Percentiles rank a stretch among this genome's conserved stretches.
Conservation (phyloP, 2,329 filamentous ascomycete genomes). For the Calonectria multiphialidica region DNA sequence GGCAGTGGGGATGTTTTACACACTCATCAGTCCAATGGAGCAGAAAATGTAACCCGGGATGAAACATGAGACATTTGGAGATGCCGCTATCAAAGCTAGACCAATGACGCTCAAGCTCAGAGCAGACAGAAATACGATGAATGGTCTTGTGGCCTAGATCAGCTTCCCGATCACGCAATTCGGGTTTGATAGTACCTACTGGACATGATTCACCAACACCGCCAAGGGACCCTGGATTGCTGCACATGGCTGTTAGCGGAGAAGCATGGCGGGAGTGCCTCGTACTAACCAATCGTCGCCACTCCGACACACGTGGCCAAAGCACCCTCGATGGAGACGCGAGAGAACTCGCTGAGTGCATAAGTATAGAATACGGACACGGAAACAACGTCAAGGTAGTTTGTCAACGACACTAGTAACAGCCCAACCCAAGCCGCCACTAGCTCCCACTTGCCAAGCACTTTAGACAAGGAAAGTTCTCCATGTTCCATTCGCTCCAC, state of each 20-base stretch:
- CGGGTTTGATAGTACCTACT: background rate
- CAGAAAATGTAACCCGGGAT: background rate
- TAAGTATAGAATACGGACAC: slow-evolving; percentile 1
- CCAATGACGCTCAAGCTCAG: background rate
- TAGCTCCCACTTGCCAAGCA: background rate
- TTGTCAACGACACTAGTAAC: slow-evolving; percentile 2
- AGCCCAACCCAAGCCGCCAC: background rate
- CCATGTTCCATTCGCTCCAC: background rate
- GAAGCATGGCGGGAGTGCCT: background rate
- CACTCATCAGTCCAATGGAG: background rate
- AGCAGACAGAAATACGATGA: background rate
- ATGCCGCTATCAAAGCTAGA: background rate
- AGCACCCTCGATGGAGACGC: background rate
- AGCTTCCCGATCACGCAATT: background rate
- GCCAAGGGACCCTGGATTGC: background rate
- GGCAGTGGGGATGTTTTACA: background rate
- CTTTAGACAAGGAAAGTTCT: background rate
- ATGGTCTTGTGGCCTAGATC: background rate
- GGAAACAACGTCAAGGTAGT: background rate
- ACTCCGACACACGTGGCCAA: background rate
- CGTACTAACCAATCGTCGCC: background rate
- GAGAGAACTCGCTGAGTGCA: background rate
- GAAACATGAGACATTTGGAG: background rate
- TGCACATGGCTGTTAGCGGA: background rate
- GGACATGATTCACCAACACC: background rate